Evolutionary conservation across 202 grass and related monocot species (phyloP).

Genomic region (Zizania palustris): DNA sequence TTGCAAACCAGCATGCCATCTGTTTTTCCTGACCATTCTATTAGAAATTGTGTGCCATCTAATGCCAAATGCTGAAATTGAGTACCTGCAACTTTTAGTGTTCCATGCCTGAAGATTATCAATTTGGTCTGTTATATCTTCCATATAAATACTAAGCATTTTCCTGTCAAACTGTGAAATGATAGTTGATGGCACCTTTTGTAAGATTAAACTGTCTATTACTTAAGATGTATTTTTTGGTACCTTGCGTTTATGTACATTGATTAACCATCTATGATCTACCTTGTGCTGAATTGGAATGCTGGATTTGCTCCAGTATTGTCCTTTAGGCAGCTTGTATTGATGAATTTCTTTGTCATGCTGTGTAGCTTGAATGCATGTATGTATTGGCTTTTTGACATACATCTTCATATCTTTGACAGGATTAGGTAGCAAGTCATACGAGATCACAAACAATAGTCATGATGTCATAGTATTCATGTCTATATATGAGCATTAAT

Average conservation of each 20-base stretch:
- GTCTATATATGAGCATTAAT: conserved; percentile 51
- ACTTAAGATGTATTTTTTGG: conserved; percentile 7
- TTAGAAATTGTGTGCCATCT: conserved; percentile 11
- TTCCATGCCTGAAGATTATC: too few relatives aligned
- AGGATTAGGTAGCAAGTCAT: conserved; percentile 62
- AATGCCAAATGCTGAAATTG: neutral
- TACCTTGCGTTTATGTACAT: neutral
- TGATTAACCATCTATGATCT: conserved; percentile 5
- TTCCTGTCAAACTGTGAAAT: neutral
- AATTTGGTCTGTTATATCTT: neutral
- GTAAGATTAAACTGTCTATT: neutral
- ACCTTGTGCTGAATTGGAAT: conserved; percentile 19
- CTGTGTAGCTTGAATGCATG: conserved; percentile 39
- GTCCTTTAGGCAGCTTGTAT: conserved; percentile 19
- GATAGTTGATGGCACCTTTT: conserved; percentile 30
- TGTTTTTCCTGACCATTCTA: neutral
- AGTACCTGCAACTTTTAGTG: too few relatives aligned
- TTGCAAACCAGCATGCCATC: neutral
- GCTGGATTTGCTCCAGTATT: conserved; percentile 30
- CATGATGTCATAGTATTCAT: conserved; percentile 55
- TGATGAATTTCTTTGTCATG: conserved; percentile 26
- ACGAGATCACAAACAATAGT: conserved; percentile 60
- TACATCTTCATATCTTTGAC: conserved; percentile 44
- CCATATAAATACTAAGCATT: neutral
- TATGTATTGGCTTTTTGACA: conserved; percentile 33